Evolutionary conservation across 306 rosid species (phyloP), one percentile per base, ranked within the genome.

Genomic region (Astragalus glycyphyllos): DNA sequence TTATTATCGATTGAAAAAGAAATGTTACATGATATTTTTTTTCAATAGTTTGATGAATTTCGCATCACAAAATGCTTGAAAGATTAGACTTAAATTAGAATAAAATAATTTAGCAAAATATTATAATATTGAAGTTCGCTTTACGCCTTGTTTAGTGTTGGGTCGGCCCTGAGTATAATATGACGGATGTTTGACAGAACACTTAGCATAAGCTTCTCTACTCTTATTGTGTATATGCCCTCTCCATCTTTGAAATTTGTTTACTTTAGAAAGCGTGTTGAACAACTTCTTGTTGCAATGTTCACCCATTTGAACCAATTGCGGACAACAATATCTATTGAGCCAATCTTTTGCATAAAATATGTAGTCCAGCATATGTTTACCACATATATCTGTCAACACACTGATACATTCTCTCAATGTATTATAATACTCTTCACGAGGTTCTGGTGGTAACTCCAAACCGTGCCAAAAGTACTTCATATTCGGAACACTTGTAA

Each of bases 371-470:
- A 20, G 11, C 73, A 51, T 51, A 49, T 53, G 38, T 20, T 17
- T 0, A 6, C 63, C 73, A 68, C 73, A 67, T 10, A 2, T 15
- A 2, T 48, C 34, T 31, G 72, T 67, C 16, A 67, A 34, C 34
- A 31, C 59, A 5, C 1, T 4, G 11, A 67, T 49, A 10, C 59
- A 67, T 4, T 7, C 0, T 4, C 35, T 8, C 59, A 49, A 13
- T 10, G 34, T 0, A 15, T 0, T 7, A 9, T 49, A 67, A 34
- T 31, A 67, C n/a, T 47, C 72, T 48, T 14, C 7, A 14, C 8
- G 15, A 37, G 73, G 73, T 53, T 68, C 73, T 68, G 63, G 51
- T 17, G 73, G 73, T 54, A 69, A 17, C 29, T 38, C 62, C 26
- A 2, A 8, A 10, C 64, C 63, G 6, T 20, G 73, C 73, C 73